Conservation (phyloP, 108 stramenopile genomes). For the Pseudonitzschia delicatissima region DNA sequence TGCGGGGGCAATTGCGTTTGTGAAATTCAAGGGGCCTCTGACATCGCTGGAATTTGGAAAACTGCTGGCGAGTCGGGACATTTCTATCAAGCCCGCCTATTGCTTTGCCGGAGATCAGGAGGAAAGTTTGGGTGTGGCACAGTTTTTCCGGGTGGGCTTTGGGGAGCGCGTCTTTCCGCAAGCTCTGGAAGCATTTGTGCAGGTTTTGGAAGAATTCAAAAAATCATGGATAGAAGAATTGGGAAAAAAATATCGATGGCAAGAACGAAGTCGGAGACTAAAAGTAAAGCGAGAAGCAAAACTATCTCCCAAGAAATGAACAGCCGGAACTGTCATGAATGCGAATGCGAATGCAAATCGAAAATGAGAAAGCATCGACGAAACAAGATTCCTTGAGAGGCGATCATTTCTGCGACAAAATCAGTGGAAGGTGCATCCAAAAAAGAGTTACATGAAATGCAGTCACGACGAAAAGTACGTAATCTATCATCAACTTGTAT, state of each 20-base stretch:
- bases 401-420: too few relatives aligned
- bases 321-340: too few relatives aligned
- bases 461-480: too few relatives aligned
- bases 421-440: too few relatives aligned
- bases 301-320: too few relatives aligned
- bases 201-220: slow-evolving; percentile 47
- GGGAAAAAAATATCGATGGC: background rate
- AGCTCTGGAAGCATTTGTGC: slow-evolving; percentile 47
- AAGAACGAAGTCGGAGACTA: too few relatives aligned
- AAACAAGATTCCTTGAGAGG: too few relatives aligned
- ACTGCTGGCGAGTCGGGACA: slow-evolving; percentile 46
- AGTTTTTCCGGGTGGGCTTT: slow-evolving; percentile 75
- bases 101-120: slow-evolving; percentile 45
- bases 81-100: slow-evolving; percentile 76
- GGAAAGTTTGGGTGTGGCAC: slow-evolving; percentile 5
- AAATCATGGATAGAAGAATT: slow-evolving; percentile 38
- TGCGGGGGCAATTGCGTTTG: slow-evolving; percentile 75
- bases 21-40: slow-evolving; percentile 65
- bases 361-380: too few relatives aligned
- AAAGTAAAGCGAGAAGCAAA: too few relatives aligned
- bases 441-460: too few relatives aligned
- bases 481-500: too few relatives aligned
- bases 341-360: too few relatives aligned
- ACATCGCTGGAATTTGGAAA: slow-evolving; percentile 53
- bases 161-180: slow-evolving; percentile 60